Evolutionary conservation across 306 rosid genomes (phyloP), one percentile per base, ranked within the genome.

Genomic region (Canavalia ensiformis): DNA sequence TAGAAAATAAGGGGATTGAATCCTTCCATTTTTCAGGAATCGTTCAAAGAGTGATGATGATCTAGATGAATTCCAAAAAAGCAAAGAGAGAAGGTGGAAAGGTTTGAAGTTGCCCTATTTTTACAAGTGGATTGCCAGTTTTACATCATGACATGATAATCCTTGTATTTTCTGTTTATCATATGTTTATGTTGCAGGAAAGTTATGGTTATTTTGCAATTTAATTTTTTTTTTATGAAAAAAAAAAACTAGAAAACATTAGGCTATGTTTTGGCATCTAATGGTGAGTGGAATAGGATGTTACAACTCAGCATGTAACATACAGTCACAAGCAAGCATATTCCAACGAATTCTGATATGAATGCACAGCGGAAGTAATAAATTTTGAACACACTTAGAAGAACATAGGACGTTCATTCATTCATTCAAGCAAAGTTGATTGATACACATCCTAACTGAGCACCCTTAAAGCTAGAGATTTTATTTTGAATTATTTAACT

Each of bases 31-130:
- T 90, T 37, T 11, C 71, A 92, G 95, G 92, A 78, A 18, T 76
- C 90, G 94, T 69, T 86, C 95, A 18, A 88, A 89, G 86, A 89
- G 91, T 37, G 86, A 83, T 51, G 91, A 89, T 86, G 92, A 85
- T 83, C 63, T 83, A 29, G 97, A 91, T 69, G 94, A 86, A 46
- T 62, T 72, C 1, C 74, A 87, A 68, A 88, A 72, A 44, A 83
- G 88, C 86, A 85, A 88, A 68, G 90, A 85, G 79, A 85, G 76
- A 76, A 91, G 82, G 68, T 81, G 78, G 54, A 86, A 89, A 95
- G 96, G 99, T 93, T 59, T 30, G 84, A 39, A 47, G 33, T 62
- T 80, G 39, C 66, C 34, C 11, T 51, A 54, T 46, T 35, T 74
- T 66, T 41, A 41, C 54, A 7, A 54, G 30, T 54, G 34, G 57